Percentiles rank a stretch among this genome's conserved stretches.
These are phyloP conservation scores for Aureobasidium sp. DNA, from an alignment of 2,329 filamentous ascomycete genomes.

Conservation along the genomic window DNA sequence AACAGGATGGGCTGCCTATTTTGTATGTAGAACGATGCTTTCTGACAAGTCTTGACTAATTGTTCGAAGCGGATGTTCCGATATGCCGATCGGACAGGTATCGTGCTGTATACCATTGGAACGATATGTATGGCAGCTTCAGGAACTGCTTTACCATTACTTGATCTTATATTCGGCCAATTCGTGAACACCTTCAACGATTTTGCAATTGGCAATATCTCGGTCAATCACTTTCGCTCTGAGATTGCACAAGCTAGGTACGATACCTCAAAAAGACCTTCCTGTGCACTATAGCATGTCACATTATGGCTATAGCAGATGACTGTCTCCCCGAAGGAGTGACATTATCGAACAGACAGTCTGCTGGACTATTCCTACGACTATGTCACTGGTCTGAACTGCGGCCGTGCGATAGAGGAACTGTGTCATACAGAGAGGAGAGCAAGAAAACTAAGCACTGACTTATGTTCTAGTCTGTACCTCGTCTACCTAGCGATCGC, in stretches of 20 bases:
- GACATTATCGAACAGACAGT: too few species aligned
- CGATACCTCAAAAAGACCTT: constrained; percentile 41
- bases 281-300: too few species aligned
- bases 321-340: too few species aligned
- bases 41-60: not conserved
- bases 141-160: constrained; percentile 26
- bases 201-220: constrained; percentile 48
- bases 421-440: too few species aligned
- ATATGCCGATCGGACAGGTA: not conserved
- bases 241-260: constrained; percentile 77
- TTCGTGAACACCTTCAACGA: constrained; percentile 64
- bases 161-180: constrained; percentile 54
- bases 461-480: constrained; percentile 42
- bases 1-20: not conserved
- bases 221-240: constrained; percentile 51
- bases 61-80: not conserved
- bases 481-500: constrained; percentile 59
- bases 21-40: not conserved
- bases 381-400: too few species aligned
- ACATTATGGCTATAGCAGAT: too few species aligned
- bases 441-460: constrained; percentile 29
- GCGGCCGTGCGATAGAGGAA: too few species aligned
- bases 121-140: not conserved
- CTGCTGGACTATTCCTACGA: too few species aligned
- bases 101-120: not conserved